These are phyloP conservation scores for Lyophyllum shimeji DNA, from an alignment of 768 basidiomycete species.

Conservation along the genomic window DNA sequence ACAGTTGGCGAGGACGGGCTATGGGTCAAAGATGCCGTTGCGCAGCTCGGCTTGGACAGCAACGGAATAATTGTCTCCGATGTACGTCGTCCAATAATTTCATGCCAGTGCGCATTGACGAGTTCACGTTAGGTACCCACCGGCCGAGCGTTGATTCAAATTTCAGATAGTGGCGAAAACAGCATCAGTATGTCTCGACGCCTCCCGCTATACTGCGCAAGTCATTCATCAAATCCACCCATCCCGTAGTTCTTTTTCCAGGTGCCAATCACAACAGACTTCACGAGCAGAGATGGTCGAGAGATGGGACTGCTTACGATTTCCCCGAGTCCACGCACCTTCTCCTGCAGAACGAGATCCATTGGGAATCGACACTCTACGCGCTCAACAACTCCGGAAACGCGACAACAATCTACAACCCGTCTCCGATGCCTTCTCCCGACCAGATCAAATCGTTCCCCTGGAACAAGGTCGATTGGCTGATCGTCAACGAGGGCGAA, in stretches of 20 bases:
- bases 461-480: constrained; percentile 52
- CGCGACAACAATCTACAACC: constrained; percentile 48
- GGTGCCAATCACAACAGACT: constrained; percentile 53
- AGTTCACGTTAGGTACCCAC: constrained; percentile 40
- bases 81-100: constrained; percentile 23
- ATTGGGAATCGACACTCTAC: constrained; percentile 37
- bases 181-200: constrained; percentile 48
- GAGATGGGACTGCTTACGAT: constrained; percentile 15
- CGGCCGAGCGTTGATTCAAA: constrained; percentile 62
- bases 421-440: constrained; percentile 51
- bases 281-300: constrained; percentile 28
- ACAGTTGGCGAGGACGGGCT: constrained; percentile 53
- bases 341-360: constrained; percentile 62
- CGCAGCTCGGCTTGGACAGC: constrained; percentile 39
- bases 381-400: constrained; percentile 26
- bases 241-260: constrained; percentile 47
- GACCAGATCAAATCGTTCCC: constrained; percentile 43
- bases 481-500: constrained; percentile 57
- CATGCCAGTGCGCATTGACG: neutral
- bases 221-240: neutral
- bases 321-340: constrained; percentile 46
- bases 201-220: neutral
- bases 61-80: constrained; percentile 36
- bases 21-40: constrained; percentile 45
- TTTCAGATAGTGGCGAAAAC: constrained; percentile 57